Evolutionary conservation across 495 filamentous ascomycete species (phyloP).

Genomic region (Penicillium taxi): DNA sequence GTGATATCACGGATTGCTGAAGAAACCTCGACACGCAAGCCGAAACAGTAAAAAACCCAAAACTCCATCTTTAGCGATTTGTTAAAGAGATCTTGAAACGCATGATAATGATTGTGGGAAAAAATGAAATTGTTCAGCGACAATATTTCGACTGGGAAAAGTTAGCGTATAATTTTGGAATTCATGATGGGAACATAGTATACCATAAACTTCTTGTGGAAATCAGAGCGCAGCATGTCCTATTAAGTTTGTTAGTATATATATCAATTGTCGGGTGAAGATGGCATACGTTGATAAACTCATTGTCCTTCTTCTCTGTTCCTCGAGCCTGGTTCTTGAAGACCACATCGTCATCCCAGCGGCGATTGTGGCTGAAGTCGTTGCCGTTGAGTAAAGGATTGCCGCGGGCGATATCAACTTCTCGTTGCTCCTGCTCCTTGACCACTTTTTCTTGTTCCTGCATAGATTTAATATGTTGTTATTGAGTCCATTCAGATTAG

Average conservation of each 20-base stretch:
- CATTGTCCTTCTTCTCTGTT: slow-evolving; percentile 89
- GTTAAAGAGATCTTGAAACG: too few species aligned
- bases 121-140: slow-evolving; percentile 43
- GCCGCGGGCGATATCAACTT: slow-evolving; percentile 81
- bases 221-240: slow-evolving; percentile 91
- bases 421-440: slow-evolving; percentile 71
- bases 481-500: not conserved
- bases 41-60: too few species aligned
- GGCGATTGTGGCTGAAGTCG: slow-evolving; percentile 40
- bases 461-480: slow-evolving; percentile 5
- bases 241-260: slow-evolving; percentile 27
- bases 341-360: slow-evolving; percentile 99
- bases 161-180: slow-evolving; percentile 24
- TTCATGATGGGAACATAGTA: slow-evolving; percentile 22
- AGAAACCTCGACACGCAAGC: too few species aligned
- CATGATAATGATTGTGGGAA: too few species aligned
- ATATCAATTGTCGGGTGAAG: not conserved
- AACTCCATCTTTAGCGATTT: too few species aligned
- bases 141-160: slow-evolving; percentile 56
- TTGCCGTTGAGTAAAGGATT: slow-evolving; percentile 81
- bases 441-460: slow-evolving; percentile 68
- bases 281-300: slow-evolving; percentile 82
- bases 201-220: slow-evolving; percentile 97
- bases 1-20: too few species aligned
- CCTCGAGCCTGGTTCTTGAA: slow-evolving; percentile 98